Conservation (phyloP, 1,139 yeast species). For the Candida albicans region DNA sequence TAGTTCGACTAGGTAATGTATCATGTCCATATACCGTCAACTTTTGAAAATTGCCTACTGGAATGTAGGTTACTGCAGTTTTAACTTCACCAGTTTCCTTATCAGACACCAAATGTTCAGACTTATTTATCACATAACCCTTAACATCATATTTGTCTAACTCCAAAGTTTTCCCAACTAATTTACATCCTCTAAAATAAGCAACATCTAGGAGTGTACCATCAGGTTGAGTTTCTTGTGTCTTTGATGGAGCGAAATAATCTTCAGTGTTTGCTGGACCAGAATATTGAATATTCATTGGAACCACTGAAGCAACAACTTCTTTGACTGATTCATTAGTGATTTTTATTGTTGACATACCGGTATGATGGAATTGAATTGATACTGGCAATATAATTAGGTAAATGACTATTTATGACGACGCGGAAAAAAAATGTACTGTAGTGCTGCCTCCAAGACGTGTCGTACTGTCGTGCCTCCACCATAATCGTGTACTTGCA, state of each 20-base stretch:
- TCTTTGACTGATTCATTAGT: constrained; percentile 5
- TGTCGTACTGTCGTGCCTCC: too few species aligned
- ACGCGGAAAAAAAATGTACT: too few species aligned
- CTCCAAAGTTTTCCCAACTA: constrained; percentile 30
- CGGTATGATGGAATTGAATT: too few species aligned
- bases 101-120: constrained; percentile 28
- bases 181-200: constrained; percentile 42
- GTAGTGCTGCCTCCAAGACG: too few species aligned
- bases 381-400: too few species aligned
- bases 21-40: constrained; percentile 44
- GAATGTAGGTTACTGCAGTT: constrained; percentile 27
- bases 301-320: constrained; percentile 33
- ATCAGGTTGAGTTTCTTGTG: constrained; percentile 16
- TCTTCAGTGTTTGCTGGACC: constrained; percentile 41
- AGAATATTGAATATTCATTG: constrained; percentile 38
- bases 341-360: constrained; percentile 10
- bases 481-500: too few species aligned
- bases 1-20: constrained; percentile 27
- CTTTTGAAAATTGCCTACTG: constrained; percentile 33
- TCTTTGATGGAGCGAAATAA: constrained; percentile 39
- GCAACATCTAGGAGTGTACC: constrained; percentile 22
- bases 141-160: constrained; percentile 19
- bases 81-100: constrained; percentile 21
- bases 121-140: constrained; percentile 33
- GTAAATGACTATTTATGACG: too few species aligned